Percentiles rank a stretch among this genome's conserved stretches.
phyloP scores from a whole-genome alignment of 345 rosid genomes.

The Moricandia arvensis region DNA sequence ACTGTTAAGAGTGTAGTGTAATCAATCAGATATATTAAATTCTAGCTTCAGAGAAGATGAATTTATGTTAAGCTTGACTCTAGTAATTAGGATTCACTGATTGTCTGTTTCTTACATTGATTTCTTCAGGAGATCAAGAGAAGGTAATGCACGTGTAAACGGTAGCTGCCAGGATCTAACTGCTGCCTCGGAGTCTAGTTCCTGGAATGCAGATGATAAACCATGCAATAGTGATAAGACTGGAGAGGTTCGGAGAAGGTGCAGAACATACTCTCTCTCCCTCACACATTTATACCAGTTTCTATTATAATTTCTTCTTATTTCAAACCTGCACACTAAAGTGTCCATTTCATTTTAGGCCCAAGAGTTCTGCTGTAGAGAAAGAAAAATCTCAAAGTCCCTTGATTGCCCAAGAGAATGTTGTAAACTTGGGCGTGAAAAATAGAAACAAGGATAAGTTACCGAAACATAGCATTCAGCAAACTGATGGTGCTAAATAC shows the following conservation, averaged over 20 bases:
- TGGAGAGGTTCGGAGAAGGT: constrained; percentile 60
- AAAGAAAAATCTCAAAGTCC: constrained; percentile 46
- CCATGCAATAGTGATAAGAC: constrained; percentile 63
- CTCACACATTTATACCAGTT: neutral
- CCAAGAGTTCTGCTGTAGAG: constrained; percentile 45
- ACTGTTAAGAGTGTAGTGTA: neutral
- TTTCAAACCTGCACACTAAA: constrained; percentile 19
- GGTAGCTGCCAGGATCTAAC: constrained; percentile 47
- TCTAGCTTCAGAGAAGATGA: neutral
- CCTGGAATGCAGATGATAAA: constrained; percentile 69
- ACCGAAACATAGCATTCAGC: constrained; percentile 50
- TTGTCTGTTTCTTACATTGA: constrained; percentile 8
- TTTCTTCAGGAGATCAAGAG: constrained; percentile 42
- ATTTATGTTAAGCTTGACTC: constrained; percentile 3
- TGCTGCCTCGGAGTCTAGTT: constrained; percentile 76
- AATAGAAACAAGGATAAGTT: constrained; percentile 49
- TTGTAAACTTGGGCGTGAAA: constrained; percentile 35
- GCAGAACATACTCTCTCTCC: constrained; percentile 10
- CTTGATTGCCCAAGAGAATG: constrained; percentile 43
- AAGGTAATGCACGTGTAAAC: constrained; percentile 40
- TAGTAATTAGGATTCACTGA: neutral
- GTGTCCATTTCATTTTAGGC: constrained; percentile 23
- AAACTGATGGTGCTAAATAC: constrained; percentile 73
- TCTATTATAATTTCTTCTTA: constrained; percentile 20
- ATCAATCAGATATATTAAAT: neutral